phyloP scores from a whole-genome alignment of 805 yeast genomes.

The Candida alai region DNA sequence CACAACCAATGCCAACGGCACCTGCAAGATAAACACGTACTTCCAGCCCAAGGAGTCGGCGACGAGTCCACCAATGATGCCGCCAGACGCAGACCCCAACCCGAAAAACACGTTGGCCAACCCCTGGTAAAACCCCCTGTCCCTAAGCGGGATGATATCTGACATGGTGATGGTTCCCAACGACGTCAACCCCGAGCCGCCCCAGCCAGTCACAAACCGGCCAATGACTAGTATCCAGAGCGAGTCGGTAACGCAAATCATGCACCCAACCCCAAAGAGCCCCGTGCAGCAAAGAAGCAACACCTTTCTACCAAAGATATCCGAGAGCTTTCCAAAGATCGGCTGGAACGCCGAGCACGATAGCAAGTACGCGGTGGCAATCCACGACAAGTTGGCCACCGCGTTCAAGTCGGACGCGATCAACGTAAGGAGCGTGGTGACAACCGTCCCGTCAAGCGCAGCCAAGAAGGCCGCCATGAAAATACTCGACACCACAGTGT shows the following conservation, averaged over 20 bases:
- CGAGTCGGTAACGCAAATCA: conserved; percentile 53
- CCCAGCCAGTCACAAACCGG: conserved; percentile 76
- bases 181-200: conserved; percentile 86
- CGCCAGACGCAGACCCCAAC: conserved; percentile 54
- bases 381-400: conserved; percentile 63
- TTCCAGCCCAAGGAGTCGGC: conserved; percentile 54
- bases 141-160: conserved; percentile 71
- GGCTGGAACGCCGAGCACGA: conserved; percentile 76
- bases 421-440: conserved; percentile 59
- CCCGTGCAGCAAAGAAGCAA: conserved; percentile 48
- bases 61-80: conserved; percentile 49
- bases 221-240: conserved; percentile 49
- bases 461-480: conserved; percentile 50
- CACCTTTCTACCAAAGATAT: conserved; percentile 64
- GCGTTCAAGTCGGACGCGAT: conserved; percentile 70
- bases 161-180: conserved; percentile 71
- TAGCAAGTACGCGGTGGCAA: conserved; percentile 65
- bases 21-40: conserved; percentile 37
- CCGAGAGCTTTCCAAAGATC: conserved; percentile 64
- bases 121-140: conserved; percentile 82
- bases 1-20: conserved; percentile 41
- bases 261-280: conserved; percentile 53
- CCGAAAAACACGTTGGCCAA: conserved; percentile 73
- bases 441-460: conserved; percentile 65
- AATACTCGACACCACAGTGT: conserved; percentile 26